Evolutionary conservation across 164 flowering plant genomes (phyloP), one percentile per base, ranked within the genome.

Genomic region (Liriodendron chinense): DNA sequence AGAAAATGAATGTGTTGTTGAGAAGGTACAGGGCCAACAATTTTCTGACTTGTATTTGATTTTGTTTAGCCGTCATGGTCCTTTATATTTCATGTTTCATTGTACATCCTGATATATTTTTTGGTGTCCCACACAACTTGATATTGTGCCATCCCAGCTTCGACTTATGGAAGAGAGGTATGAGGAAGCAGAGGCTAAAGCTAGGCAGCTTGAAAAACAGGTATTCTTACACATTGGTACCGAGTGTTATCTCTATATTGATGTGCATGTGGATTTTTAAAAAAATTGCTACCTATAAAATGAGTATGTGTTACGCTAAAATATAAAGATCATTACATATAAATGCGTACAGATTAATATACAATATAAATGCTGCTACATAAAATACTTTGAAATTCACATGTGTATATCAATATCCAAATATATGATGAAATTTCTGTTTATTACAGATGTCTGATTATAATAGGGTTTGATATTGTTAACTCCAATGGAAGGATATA

Each of bases 181-280:
- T 78, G 93, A 92, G 72, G 98, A 91, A 84, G 88, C 95, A 73
- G 98, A 94, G 74, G 90, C 86, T 67, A 90, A 95, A 85, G 84
- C 88, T 69, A 85, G 84, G 79, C 95, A 87, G 81, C 94, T 92
- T 73, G 95, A 92, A 83, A 86, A 86, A 77, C 97, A 94, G 95
- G 97, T 86, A 72, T 43, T 23, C 7, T 70, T 73, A 78, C 65
- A 14, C 69, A 18, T 66, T 66, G 67, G 13, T 21, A 20, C 9
- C 7, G 25, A 64, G 43, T 34, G 43, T 34, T 34, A 7, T 34
- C 43, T 7, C 43, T 34, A 34, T 34, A 34, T 34, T 34, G 43
- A 7, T 7, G 43, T 34, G 43, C 43, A 34, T 34, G 43, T 34
- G 5, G 43, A 34, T 34, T 34, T 34, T 34, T 4, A 4, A 34